These are phyloP conservation scores for Cryphonectria carpinicola DNA, from an alignment of 2,329 filamentous ascomycete genomes.

Conservation along the genomic window DNA sequence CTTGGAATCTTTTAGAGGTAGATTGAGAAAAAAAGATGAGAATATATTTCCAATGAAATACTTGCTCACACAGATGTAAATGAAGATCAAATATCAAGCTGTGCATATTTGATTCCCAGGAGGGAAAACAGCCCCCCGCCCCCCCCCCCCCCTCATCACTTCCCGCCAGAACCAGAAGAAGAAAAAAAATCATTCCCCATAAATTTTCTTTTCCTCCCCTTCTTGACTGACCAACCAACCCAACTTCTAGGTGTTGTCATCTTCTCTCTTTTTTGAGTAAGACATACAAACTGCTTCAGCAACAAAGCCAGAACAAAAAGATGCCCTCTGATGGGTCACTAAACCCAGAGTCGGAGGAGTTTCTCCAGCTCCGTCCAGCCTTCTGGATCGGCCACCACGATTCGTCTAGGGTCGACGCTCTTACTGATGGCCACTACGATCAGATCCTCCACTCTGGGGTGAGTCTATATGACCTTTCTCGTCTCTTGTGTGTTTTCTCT, in stretches of 20 bases:
- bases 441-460: conserved; percentile 72
- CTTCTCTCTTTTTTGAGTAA: background rate
- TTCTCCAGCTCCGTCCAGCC: conserved; percentile 39
- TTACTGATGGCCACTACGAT: conserved; percentile 67
- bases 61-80: background rate
- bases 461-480: conserved; percentile 42
- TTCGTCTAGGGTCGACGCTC: conserved; percentile 61
- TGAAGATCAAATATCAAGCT: background rate
- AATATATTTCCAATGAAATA: no score
- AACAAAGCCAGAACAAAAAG: background rate
- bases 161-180: background rate
- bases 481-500: background rate
- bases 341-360: conserved; percentile 37
- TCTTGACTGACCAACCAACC: background rate
- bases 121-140: background rate
- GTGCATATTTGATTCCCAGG: background rate
- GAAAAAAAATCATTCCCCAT: background rate
- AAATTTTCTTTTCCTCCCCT: conserved; percentile 1
- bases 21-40: no score
- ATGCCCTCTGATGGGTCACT: conserved; percentile 25
- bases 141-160: background rate
- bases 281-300: background rate
- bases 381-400: conserved; percentile 80
- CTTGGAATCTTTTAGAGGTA: background rate
- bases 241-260: background rate